Evolutionary conservation across 2,329 filamentous ascomycete genomes (phyloP).

Genomic region (Setomelanomma holmii): DNA sequence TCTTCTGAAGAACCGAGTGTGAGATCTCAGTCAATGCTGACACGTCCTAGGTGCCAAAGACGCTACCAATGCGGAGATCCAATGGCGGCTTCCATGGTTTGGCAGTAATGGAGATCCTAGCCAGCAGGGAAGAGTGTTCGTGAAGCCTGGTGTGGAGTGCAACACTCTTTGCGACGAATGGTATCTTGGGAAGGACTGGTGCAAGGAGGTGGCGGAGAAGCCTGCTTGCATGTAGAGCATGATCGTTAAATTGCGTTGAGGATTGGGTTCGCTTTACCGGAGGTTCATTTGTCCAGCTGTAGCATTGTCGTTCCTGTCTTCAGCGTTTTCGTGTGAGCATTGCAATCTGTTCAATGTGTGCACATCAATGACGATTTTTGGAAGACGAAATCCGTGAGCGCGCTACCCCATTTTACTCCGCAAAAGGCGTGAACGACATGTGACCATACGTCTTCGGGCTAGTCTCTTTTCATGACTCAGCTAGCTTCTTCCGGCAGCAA

Average conservation of each 20-base stretch:
- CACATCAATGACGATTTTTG: too few relatives aligned
- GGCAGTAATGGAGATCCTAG: slow-evolving; percentile 8
- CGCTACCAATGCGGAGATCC: background rate
- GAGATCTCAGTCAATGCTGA: background rate
- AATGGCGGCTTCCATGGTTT: background rate
- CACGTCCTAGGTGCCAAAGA: background rate
- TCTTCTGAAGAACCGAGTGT: background rate
- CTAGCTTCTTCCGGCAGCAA: background rate
- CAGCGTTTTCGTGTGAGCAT: too few relatives aligned
- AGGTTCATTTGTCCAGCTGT: too few relatives aligned
- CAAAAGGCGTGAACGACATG: background rate
- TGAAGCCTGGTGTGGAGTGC: slow-evolving; percentile 22
- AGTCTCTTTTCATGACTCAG: background rate
- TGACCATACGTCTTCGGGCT: background rate
- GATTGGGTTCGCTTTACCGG: too few relatives aligned
- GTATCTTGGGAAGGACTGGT: slow-evolving; percentile 23
- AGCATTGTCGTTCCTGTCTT: too few relatives aligned
- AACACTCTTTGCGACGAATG: slow-evolving; percentile 22
- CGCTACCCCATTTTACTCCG: too few relatives aligned
- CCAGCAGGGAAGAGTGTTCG: slow-evolving; percentile 25
- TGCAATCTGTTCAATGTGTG: too few relatives aligned
- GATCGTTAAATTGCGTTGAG: background rate
- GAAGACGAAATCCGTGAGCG: too few relatives aligned
- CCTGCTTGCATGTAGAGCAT: background rate
- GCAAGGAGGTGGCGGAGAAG: slow-evolving; percentile 19